These are phyloP conservation scores for Coemansia sp. DNA, from an alignment of 192 early-diverging fungal species.

Conservation along the genomic window DNA sequence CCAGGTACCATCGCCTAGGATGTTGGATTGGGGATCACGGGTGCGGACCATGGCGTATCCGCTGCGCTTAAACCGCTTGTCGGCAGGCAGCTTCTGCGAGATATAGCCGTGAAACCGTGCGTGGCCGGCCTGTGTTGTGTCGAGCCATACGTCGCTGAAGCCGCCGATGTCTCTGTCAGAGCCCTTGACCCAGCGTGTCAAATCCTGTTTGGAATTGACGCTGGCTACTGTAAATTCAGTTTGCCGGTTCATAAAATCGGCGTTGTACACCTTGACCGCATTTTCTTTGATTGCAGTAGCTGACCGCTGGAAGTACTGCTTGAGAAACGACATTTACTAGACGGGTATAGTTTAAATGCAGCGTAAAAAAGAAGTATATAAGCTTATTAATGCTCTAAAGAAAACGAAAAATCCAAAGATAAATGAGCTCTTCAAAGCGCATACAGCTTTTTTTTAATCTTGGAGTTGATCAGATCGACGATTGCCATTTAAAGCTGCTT, in stretches of 20 bases:
- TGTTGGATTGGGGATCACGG: constrained; percentile 64
- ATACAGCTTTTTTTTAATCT: no score
- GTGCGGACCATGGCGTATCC: constrained; percentile 92
- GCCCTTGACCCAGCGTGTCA: constrained; percentile 78
- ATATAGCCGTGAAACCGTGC: constrained; percentile 79
- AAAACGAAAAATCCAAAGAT: no score
- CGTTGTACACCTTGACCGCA: constrained; percentile 30
- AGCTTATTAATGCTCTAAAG: no score
- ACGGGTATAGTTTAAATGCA: background rate
- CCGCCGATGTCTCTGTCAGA: constrained; percentile 93
- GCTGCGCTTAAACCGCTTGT: constrained; percentile 69
- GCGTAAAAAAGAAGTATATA: background rate
- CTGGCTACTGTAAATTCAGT: constrained; percentile 70
- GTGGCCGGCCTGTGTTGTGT: constrained; percentile 65
- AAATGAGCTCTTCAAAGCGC: no score
- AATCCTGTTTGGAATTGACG: constrained; percentile 61
- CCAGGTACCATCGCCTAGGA: constrained; percentile 77
- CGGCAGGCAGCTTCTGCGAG: constrained; percentile 74
- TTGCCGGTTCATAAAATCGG: constrained; percentile 62
- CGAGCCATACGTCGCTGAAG: constrained; percentile 72
- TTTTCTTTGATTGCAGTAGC: constrained; percentile 25
- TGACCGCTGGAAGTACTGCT: constrained; percentile 38
- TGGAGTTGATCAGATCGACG: no score
- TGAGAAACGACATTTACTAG: constrained; percentile 10
- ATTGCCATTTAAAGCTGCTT: no score